Evolutionary conservation across 768 basidiomycete genomes (phyloP).

Genomic region (Pleurotus sapidus): DNA sequence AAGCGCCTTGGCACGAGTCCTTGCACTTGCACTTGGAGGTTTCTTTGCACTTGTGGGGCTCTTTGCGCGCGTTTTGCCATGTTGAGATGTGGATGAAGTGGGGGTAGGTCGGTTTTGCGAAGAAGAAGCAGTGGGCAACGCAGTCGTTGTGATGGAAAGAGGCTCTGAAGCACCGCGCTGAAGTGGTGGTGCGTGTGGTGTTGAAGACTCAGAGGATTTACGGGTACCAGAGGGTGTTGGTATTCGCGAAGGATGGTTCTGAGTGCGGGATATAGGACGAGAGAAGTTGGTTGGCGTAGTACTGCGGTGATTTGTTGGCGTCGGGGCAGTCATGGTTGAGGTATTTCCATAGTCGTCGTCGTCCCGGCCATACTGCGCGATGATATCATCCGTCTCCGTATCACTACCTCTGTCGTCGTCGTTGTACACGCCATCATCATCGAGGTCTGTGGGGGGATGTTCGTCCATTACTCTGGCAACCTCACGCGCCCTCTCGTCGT

Average conservation of each 20-base stretch:
- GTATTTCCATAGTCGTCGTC: constrained; percentile 13
- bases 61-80: constrained; percentile 19
- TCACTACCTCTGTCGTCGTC: constrained; percentile 32
- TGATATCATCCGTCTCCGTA: constrained; percentile 11
- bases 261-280: constrained; percentile 30
- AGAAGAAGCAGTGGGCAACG: constrained; percentile 24
- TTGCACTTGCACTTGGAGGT: constrained; percentile 32
- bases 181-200: constrained; percentile 35
- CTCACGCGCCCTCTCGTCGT: constrained; percentile 37
- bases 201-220: constrained; percentile 44
- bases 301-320: constrained; percentile 28
- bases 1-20: constrained; percentile 24
- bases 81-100: constrained; percentile 15
- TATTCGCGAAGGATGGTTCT: constrained; percentile 34
- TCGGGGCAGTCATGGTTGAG: constrained; percentile 17
- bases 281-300: constrained; percentile 31
- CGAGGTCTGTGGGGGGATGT: constrained; percentile 70
- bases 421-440: constrained; percentile 44
- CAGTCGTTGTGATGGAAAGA: constrained; percentile 16
- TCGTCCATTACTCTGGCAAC: constrained; percentile 65
- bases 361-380: constrained; percentile 15
- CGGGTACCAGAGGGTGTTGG: constrained; percentile 35
- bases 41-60: constrained; percentile 23
- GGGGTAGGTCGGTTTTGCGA: constrained; percentile 25
- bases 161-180: constrained; percentile 37